Evolutionary conservation across 768 basidiomycete species (phyloP), one percentile per base, ranked within the genome.

Genomic region (Mycena indigotica): DNA sequence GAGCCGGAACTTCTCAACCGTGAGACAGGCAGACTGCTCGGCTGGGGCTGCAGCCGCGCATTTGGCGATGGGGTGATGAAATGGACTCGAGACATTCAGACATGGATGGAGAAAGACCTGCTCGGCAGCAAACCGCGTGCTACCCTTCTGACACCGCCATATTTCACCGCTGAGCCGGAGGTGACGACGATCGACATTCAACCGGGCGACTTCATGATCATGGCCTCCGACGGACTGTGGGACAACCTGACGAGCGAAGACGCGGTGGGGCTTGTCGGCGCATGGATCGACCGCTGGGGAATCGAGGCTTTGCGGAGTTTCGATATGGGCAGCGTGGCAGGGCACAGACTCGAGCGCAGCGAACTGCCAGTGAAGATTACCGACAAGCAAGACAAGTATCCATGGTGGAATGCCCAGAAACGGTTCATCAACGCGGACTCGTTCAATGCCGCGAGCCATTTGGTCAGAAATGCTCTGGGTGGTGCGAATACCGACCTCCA

Each of bases 211-310:
- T 84, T 86, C 66, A 63, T 85, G 52, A 77, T 86, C 25, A 65
- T 85, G 56, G 84, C 75, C 1, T 79, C 79, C 1, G 80, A 83
- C 63, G 84, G 84, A 5, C 67, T 86, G 23, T 86, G 80, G 79
- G 82, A 85, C 58, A 73, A 75, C 35, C 68, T 87, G 50, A 75
- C 76, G 40, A 82, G 73, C 63, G 77, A 82, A 56, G 84, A 84
- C 56, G 81, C 78, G 3, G 83, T 85, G 25, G 82, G 81, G 5
- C 70, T 82, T 21, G 76, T 81, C 26, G 80, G 77, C 3, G 58
- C 70, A 16, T 79, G 76, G 73, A 67, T 77, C 24, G 66, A 72
- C 12, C 39, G 50, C 28, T 48, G 46, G 46, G 46, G 46, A 12
- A 25, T 12, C 24, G 12, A 6, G 24, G 46, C 13, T 26, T 12